phyloP scores from a whole-genome alignment of 345 rosid genomes.

The Hibiscus tridactylites region DNA sequence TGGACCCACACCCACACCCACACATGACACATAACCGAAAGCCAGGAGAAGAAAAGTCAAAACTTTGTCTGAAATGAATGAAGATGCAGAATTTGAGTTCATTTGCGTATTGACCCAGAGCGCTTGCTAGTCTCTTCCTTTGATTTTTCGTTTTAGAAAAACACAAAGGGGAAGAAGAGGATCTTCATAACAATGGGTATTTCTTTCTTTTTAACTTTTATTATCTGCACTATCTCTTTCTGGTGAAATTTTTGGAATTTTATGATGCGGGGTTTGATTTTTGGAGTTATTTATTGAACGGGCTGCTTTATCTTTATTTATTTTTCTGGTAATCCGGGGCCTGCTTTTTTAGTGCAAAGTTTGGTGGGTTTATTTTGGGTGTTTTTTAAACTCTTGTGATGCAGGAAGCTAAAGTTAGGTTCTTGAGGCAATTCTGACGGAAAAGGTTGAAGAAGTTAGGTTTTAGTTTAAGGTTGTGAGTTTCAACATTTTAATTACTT shows the following conservation, averaged over 20 bases:
- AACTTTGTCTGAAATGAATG: background rate
- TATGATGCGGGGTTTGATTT: background rate
- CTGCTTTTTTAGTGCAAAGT: background rate
- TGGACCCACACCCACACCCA: background rate
- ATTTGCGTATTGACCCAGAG: background rate
- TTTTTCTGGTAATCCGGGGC: background rate
- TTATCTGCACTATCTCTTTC: background rate
- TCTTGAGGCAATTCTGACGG: slow-evolving; percentile 4
- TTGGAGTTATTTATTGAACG: background rate
- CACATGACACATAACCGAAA: background rate
- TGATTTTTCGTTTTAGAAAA: background rate
- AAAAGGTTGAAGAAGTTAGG: background rate
- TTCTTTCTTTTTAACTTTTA: background rate
- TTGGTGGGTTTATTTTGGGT: slow-evolving; percentile 6
- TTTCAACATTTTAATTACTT: slow-evolving; percentile 2
- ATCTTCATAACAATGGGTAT: background rate
- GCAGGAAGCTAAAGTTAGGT: background rate
- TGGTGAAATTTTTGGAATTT: background rate
- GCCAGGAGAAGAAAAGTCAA: background rate
- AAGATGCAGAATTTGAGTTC: background rate
- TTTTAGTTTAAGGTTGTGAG: background rate
- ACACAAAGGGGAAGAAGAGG: background rate
- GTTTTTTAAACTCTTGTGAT: background rate
- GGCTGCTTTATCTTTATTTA: background rate
- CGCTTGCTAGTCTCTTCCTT: background rate